phyloP scores from a whole-genome alignment of 2,329 filamentous ascomycete genomes.

The Fusarium graminum region DNA sequence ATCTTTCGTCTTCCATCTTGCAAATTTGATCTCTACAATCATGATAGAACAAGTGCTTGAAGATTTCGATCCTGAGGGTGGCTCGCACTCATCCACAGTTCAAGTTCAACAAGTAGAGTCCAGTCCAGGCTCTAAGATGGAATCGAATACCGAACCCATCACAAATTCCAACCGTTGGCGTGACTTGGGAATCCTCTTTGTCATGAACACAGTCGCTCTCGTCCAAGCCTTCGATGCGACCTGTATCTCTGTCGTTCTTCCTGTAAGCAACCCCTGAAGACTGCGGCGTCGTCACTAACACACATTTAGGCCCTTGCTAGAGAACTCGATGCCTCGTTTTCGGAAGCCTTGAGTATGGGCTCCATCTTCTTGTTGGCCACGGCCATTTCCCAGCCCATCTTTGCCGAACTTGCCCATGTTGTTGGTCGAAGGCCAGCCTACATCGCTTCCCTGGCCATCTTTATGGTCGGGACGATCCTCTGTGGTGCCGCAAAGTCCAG shows the following conservation, averaged over 20 bases:
- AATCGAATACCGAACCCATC: not conserved
- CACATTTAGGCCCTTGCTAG: constrained; percentile 39
- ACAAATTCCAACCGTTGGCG: constrained; percentile 1
- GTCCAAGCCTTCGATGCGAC: constrained; percentile 48
- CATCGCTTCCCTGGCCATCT: constrained; percentile 47
- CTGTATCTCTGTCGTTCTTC: constrained; percentile 49
- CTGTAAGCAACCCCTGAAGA: constrained; percentile 26
- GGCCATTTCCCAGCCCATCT: constrained; percentile 69
- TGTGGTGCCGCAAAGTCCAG: constrained; percentile 53
- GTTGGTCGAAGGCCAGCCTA: constrained; percentile 53
- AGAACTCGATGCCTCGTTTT: constrained; percentile 47
- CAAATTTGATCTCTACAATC: not conserved
- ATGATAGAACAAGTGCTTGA: not conserved
- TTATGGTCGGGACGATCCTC: constrained; percentile 57
- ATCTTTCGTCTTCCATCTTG: not conserved
- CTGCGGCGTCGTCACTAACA: not conserved
- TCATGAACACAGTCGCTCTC: constrained; percentile 43
- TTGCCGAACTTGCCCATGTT: constrained; percentile 55
- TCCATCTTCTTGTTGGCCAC: constrained; percentile 77
- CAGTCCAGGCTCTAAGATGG: not conserved
- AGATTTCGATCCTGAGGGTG: not conserved
- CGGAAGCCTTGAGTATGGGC: constrained; percentile 56
- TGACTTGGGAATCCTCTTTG: constrained; percentile 37
- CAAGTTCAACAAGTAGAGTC: not conserved
- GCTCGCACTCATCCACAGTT: not conserved